Evolutionary conservation across 2,329 filamentous ascomycete genomes (phyloP).

Genomic region (Claviceps pazoutovae): DNA sequence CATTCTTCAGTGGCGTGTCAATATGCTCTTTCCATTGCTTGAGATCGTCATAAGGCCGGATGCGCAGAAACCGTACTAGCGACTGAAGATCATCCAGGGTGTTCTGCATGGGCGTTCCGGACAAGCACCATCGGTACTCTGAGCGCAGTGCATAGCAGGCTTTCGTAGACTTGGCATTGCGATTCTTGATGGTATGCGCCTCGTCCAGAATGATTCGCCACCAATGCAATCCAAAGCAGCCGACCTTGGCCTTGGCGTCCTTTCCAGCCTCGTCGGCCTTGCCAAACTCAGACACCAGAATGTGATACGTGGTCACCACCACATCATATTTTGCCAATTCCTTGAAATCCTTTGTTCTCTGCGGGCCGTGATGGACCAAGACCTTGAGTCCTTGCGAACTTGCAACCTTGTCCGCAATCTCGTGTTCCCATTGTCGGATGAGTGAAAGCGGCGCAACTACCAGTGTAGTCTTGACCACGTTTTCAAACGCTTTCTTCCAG

Average conservation of each 20-base stretch:
- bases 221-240: conserved; percentile 87
- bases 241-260: conserved; percentile 41
- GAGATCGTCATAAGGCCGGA: conserved; percentile 80
- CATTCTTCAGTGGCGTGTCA: conserved; percentile 76
- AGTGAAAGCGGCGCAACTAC: conserved; percentile 87
- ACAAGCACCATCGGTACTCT: conserved; percentile 91
- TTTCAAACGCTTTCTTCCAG: conserved; percentile 55
- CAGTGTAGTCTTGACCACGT: conserved; percentile 65
- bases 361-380: conserved; percentile 79
- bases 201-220: conserved; percentile 92
- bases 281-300: conserved; percentile 79
- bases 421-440: conserved; percentile 93
- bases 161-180: conserved; percentile 88
- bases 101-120: conserved; percentile 95
- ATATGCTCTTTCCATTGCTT: conserved; percentile 85
- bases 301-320: conserved; percentile 94
- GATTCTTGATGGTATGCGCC: conserved; percentile 96
- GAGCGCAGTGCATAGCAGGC: conserved; percentile 74
- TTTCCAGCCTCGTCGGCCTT: conserved; percentile 47
- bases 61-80: conserved; percentile 80
- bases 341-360: conserved; percentile 62
- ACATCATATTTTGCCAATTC: conserved; percentile 80
- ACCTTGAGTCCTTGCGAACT: conserved; percentile 60
- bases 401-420: conserved; percentile 72
- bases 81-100: conserved; percentile 94